Percentiles rank a stretch among this genome's conserved stretches.
phyloP scores from a whole-genome alignment of 306 rosid genomes.

The Malus sylvestris region DNA sequence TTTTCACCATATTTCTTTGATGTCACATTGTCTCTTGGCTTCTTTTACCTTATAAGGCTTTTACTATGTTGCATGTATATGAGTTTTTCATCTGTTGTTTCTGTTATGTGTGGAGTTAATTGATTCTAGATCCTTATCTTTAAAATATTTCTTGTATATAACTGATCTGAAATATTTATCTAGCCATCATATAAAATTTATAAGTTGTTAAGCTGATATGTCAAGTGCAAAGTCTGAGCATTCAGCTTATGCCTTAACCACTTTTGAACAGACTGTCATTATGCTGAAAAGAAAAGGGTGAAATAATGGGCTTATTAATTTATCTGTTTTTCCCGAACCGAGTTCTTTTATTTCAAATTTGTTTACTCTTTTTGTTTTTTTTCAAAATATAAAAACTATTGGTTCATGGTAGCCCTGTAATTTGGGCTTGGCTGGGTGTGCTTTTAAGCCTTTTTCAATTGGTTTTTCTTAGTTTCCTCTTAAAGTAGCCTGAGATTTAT shows the following conservation, averaged over 20 bases:
- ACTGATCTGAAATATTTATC: not conserved
- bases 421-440: not conserved
- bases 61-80: not conserved
- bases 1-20: not conserved
- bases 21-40: not conserved
- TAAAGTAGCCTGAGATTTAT: constrained; percentile 6
- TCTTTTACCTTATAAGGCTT: not conserved
- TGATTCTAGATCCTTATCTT: not conserved
- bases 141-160: not conserved
- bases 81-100: not conserved
- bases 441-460: not conserved
- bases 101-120: not conserved
- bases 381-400: too few relatives aligned
- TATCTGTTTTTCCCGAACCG: too few relatives aligned
- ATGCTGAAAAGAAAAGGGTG: not conserved
- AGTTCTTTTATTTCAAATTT: not conserved
- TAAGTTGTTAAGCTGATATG: not conserved
- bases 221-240: not conserved
- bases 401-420: not conserved
- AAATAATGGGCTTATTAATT: not conserved
- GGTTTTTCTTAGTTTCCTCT: not conserved
- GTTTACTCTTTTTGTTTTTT: not conserved
- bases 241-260: not conserved
- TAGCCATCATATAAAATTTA: not conserved
- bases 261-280: not conserved